Conservation (phyloP, 2,329 filamentous ascomycete species). For the Trichoderma oligosporum region DNA sequence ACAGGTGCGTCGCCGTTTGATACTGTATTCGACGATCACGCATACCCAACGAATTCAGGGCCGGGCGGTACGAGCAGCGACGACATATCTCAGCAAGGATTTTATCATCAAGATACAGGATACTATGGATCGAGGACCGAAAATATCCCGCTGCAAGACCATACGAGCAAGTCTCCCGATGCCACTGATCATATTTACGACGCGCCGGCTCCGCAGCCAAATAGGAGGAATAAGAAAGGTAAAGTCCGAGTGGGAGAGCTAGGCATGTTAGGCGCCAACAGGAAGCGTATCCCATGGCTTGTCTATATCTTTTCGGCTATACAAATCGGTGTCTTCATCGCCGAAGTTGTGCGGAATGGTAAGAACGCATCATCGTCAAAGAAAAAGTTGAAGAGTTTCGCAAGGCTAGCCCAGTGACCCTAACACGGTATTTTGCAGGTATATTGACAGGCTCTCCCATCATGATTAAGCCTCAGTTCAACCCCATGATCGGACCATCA, state of each 20-base stretch:
- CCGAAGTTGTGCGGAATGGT: slow-evolving; percentile 82
- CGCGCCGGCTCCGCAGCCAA: slow-evolving; percentile 37
- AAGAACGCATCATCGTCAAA: slow-evolving; percentile 32
- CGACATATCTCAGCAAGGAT: slow-evolving; percentile 37
- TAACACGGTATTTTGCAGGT: slow-evolving; percentile 42
- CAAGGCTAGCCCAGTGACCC: not conserved
- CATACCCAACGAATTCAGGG: slow-evolving; percentile 53
- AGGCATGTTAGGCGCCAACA: slow-evolving; percentile 55
- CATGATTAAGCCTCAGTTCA: slow-evolving; percentile 79
- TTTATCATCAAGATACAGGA: slow-evolving; percentile 51
- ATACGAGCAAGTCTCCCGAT: slow-evolving; percentile 41
- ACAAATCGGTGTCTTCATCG: slow-evolving; percentile 84
- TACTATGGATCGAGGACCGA: slow-evolving; percentile 54
- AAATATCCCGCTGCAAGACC: slow-evolving; percentile 56
- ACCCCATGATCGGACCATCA: slow-evolving; percentile 95
- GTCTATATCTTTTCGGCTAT: slow-evolving; percentile 74
- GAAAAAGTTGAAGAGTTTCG: too few species aligned
- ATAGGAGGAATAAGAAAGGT: slow-evolving; percentile 37
- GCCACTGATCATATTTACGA: slow-evolving; percentile 61
- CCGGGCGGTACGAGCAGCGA: slow-evolving; percentile 33
- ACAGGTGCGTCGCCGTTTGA: slow-evolving; percentile 55
- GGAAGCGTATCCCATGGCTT: slow-evolving; percentile 67
- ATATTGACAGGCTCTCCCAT: slow-evolving; percentile 75
- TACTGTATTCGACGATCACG: slow-evolving; percentile 64
- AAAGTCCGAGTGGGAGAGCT: slow-evolving; percentile 56